Evolutionary conservation across 73 alveolate species (phyloP).

Genomic region (Symbiodinium natans): DNA sequence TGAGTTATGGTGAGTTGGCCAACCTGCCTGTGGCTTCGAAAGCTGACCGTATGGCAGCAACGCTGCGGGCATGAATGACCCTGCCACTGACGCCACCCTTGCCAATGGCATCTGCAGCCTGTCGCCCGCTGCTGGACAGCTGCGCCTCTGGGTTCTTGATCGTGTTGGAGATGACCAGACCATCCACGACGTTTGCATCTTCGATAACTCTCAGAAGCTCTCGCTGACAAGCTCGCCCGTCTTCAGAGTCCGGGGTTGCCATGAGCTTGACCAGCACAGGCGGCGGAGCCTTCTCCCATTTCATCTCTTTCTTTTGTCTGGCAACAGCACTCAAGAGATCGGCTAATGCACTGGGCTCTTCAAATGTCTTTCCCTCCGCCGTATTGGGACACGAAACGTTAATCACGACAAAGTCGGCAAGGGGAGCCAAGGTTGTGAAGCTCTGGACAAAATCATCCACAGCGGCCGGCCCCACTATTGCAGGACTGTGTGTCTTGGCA

Average conservation of each 20-base stretch:
- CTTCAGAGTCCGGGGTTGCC: slow-evolving; percentile 63
- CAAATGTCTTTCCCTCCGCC: slow-evolving; percentile 92
- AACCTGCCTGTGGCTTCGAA: slow-evolving; percentile 55
- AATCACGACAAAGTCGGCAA: slow-evolving; percentile 88
- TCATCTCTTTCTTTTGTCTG: neutral
- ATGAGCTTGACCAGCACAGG: slow-evolving; percentile 83
- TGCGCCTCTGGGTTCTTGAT: slow-evolving; percentile 68
- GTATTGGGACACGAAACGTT: slow-evolving; percentile 93
- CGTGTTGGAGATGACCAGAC: slow-evolving; percentile 72
- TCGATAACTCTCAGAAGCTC: slow-evolving; percentile 62
- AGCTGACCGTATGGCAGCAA: slow-evolving; percentile 70
- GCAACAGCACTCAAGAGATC: slow-evolving; percentile 40
- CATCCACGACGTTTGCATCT: slow-evolving; percentile 29
- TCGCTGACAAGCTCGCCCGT: neutral
- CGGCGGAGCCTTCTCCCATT: neutral
- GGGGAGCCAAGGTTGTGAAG: slow-evolving; percentile 31
- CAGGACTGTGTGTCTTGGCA: slow-evolving; percentile 89
- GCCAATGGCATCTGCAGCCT: slow-evolving; percentile 60
- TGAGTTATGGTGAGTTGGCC: neutral
- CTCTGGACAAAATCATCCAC: slow-evolving; percentile 56
- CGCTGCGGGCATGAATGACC: slow-evolving; percentile 68
- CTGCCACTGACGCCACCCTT: slow-evolving; percentile 85
- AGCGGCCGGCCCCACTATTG: slow-evolving; percentile 45
- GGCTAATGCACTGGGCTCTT: slow-evolving; percentile 75
- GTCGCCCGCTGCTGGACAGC: slow-evolving; percentile 60